A percentile compares a stretch with the other conserved stretches of the same genome.
phyloP scores from a whole-genome alignment of 345 rosid genomes.

The Aquilaria malaccensis region DNA sequence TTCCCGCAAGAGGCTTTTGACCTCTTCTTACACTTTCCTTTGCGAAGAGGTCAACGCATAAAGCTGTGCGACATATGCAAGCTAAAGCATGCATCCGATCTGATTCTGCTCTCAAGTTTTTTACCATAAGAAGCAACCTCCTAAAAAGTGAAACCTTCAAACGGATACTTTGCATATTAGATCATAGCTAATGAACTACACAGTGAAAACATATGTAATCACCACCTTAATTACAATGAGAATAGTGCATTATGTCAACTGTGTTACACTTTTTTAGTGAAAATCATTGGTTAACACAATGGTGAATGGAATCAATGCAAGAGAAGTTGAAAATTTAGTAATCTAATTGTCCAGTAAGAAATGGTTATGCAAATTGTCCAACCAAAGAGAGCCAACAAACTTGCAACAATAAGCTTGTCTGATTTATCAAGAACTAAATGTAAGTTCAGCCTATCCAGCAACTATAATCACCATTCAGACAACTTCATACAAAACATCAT shows the following conservation, averaged over 20 bases:
- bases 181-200: background rate
- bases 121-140: constrained; percentile 94
- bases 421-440: too few species aligned
- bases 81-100: constrained; percentile 99
- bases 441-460: too few species aligned
- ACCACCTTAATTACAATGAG: too few species aligned
- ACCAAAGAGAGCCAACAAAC: too few species aligned
- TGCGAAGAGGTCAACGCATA: constrained; percentile 95
- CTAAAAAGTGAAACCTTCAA: constrained; percentile 90
- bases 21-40: constrained; percentile 96
- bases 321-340: too few species aligned
- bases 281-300: background rate
- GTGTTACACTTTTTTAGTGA: background rate
- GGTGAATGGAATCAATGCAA: background rate
- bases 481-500: too few species aligned
- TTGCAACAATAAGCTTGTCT: too few species aligned
- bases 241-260: background rate
- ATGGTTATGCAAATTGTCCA: too few species aligned
- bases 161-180: constrained; percentile 18
- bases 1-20: constrained; percentile 94
- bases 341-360: too few species aligned
- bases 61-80: constrained; percentile 96
- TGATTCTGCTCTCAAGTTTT: constrained; percentile 94
- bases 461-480: too few species aligned
- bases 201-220: too few species aligned